These are phyloP conservation scores for Lachancea sp. DNA, from an alignment of 805 yeast genomes.

Conservation along the genomic window DNA sequence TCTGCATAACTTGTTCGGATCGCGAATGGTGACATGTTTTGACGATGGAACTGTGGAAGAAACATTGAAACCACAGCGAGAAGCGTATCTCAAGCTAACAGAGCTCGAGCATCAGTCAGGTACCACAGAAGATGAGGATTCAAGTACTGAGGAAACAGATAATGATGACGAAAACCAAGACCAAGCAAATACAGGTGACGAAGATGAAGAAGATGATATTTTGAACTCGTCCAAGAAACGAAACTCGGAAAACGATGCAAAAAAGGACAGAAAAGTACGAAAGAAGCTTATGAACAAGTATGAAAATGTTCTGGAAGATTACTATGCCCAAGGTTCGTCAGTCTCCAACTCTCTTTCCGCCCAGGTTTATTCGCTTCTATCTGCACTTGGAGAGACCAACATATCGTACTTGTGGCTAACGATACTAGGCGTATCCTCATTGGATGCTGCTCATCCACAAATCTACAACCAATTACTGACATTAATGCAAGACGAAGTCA, in stretches of 20 bases:
- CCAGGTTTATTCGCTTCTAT: conserved; percentile 71
- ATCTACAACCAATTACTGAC: conserved; percentile 71
- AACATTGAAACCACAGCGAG: conserved; percentile 47
- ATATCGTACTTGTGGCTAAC: conserved; percentile 74
- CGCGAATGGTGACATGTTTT: conserved; percentile 67
- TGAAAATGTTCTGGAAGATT: conserved; percentile 58
- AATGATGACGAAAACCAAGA: conserved; percentile 32
- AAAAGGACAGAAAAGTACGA: conserved; percentile 28
- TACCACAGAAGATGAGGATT: conserved; percentile 33
- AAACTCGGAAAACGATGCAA: no score
- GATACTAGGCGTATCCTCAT: conserved; percentile 79
- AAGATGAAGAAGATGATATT: conserved; percentile 30
- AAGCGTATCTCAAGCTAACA: conserved; percentile 54
- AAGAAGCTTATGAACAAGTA: conserved; percentile 40
- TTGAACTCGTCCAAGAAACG: not conserved
- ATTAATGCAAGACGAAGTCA: conserved; percentile 73
- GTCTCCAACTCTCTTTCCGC: conserved; percentile 68
- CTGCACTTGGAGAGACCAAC: conserved; percentile 76
- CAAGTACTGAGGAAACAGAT: conserved; percentile 33
- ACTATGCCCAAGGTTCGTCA: conserved; percentile 80
- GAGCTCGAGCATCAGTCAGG: conserved; percentile 36
- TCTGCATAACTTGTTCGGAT: conserved; percentile 83
- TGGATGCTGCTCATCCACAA: conserved; percentile 65
- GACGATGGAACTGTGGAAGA: conserved; percentile 78
- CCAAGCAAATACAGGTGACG: conserved; percentile 27